Conservation (phyloP, 2,329 filamentous ascomycete genomes). For the Trichoderma breve region DNA sequence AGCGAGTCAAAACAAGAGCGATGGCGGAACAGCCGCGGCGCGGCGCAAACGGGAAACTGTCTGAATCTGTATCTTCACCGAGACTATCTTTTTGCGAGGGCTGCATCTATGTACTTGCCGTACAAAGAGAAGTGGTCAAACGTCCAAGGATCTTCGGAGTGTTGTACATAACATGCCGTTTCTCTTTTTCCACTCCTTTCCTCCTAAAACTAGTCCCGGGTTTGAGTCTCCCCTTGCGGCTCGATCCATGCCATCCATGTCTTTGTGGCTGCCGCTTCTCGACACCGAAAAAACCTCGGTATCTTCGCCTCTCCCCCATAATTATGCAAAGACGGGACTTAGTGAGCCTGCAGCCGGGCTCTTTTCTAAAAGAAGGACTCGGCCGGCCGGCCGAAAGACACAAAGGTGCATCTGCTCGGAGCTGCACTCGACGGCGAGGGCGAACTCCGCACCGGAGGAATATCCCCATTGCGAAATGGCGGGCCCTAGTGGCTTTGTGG, state of each 20-base stretch:
- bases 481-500: slow-evolving; percentile 6
- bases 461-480: slow-evolving; percentile 19
- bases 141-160: background rate
- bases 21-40: background rate
- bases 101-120: background rate
- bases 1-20: background rate
- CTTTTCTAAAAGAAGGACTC: slow-evolving; percentile 11
- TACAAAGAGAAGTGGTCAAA: background rate
- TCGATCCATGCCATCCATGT: background rate
- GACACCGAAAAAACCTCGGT: slow-evolving; percentile 11
- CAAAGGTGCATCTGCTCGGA: background rate
- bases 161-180: background rate
- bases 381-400: slow-evolving; percentile 4
- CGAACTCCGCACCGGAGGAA: slow-evolving; percentile 18
- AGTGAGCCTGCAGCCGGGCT: background rate
- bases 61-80: slow-evolving; percentile 13
- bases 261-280: background rate
- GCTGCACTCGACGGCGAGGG: slow-evolving; percentile 3
- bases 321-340: slow-evolving; percentile 10
- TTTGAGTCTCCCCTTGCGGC: background rate
- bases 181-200: background rate
- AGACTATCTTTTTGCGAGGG: slow-evolving; percentile 1
- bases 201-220: background rate
- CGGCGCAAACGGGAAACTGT: background rate
- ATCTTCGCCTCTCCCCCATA: background rate